Evolutionary conservation across 106 monocot species (phyloP).

Genomic region (Cymbidium sinense): DNA sequence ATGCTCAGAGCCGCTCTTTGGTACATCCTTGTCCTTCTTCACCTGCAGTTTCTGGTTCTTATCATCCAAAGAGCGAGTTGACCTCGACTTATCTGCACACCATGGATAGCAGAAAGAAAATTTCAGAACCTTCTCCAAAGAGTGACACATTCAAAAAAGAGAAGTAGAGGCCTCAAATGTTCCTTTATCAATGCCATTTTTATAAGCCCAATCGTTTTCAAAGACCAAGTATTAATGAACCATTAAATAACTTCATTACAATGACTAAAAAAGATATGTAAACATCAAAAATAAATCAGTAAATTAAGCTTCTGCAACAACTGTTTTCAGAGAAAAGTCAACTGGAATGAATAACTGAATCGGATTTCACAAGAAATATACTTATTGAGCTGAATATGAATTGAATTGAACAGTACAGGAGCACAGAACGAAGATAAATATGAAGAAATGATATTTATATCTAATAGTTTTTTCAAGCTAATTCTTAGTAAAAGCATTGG

Average conservation of each 20-base stretch:
- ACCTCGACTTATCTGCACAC: constrained; percentile 13
- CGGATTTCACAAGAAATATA: too few relatives aligned
- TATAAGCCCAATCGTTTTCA: too few relatives aligned
- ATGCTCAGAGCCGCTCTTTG: constrained; percentile 17
- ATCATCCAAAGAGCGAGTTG: constrained; percentile 6
- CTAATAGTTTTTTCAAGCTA: too few relatives aligned
- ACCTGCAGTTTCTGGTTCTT: constrained; percentile 12
- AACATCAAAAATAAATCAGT: background rate
- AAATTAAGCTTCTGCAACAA: background rate
- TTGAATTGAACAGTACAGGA: too few relatives aligned
- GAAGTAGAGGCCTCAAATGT: background rate
- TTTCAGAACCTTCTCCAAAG: background rate
- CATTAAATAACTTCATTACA: too few relatives aligned
- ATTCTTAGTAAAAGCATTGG: too few relatives aligned
- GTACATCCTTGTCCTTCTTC: constrained; percentile 24
- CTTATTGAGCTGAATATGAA: too few relatives aligned
- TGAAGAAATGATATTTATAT: too few relatives aligned
- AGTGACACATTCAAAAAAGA: background rate
- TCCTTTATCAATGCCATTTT: background rate
- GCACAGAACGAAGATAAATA: too few relatives aligned
- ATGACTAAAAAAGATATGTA: background rate
- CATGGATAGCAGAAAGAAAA: background rate
- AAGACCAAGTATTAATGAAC: too few relatives aligned
- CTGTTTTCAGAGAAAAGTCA: background rate
- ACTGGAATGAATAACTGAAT: too few relatives aligned